Evolutionary conservation across 768 basidiomycete genomes (phyloP), one percentile per base, ranked within the genome.

Genomic region (Holtermanniella nyarrowii): DNA sequence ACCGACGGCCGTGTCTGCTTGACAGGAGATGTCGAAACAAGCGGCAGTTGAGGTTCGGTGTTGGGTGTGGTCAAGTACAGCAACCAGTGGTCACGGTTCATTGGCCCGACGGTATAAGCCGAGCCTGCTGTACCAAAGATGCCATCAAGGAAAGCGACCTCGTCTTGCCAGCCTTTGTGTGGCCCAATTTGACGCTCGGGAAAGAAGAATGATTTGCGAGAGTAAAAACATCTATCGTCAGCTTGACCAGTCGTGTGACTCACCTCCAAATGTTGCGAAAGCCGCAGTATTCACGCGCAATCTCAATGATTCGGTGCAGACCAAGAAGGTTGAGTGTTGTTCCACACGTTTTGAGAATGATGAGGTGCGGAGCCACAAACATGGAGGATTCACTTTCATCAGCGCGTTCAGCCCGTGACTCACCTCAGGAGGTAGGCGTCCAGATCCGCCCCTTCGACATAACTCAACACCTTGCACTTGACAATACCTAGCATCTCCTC

Each of bases 11-110:
- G 54, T 45, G 42, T 16, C 26, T 42, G 45, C 24, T 43, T 48
- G 27, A 31, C 27, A 27, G 41, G 50, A 20, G 42, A 42, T 14
- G 55, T 26, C 20, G 59, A 55, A 44, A 53, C 56, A 44, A 46
- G 56, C 25, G 66, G 66, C 5, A 65, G 59, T 45, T 65, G 61
- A 18, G 72, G 75, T 52, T 53, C 69, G 42, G 74, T 73, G 25
- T 71, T 66, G 13, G 86, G 84, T 1, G 75, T 77, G 18, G 88
- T 89, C 60, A 97, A 78, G 74, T 97, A 99, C 39, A 97, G 81
- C 44, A 97, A 74, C 95, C 95, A 99, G 74, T 99, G 95, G 72
- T 96, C 90, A 44, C 93, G 88, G 71, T 99, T 99, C 71, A 93
- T 86, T 65, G 90, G 91, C 53, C 95, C 95, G 56, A 97, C 83